These are phyloP conservation scores for Cyanodermella asteris DNA, from an alignment of 2,329 filamentous ascomycete species.

Conservation along the genomic window DNA sequence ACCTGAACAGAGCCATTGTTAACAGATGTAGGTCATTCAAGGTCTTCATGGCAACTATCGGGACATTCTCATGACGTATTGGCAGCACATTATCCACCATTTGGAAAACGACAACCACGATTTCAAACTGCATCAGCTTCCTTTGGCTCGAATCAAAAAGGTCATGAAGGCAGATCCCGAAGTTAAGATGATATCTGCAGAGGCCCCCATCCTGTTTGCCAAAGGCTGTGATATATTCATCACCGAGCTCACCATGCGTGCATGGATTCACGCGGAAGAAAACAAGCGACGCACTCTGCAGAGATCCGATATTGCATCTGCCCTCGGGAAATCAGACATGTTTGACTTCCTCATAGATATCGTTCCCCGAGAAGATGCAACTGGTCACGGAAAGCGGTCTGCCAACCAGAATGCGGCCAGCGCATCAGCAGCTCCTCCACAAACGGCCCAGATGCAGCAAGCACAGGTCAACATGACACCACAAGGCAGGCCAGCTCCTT, in stretches of 20 bases:
- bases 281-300: slow-evolving; percentile 94
- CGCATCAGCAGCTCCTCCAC: slow-evolving; percentile 24
- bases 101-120: slow-evolving; percentile 90
- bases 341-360: slow-evolving; percentile 99
- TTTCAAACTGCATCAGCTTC: slow-evolving; percentile 94
- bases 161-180: slow-evolving; percentile 99
- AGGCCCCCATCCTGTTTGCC: slow-evolving; percentile 91
- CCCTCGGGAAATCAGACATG: slow-evolving; percentile 95
- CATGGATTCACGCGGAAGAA: slow-evolving; percentile 98
- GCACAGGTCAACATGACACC: too few relatives aligned
- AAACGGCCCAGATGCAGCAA: slow-evolving; percentile 22
- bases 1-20: too few relatives aligned
- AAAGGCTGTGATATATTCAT: slow-evolving; percentile 99
- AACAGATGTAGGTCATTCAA: slow-evolving; percentile 65
- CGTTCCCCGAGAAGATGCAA: slow-evolving; percentile 82
- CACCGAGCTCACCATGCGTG: slow-evolving; percentile 94
- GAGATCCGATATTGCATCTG: slow-evolving; percentile 87
- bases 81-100: slow-evolving; percentile 94
- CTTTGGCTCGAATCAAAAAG: slow-evolving; percentile 96
- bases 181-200: slow-evolving; percentile 98
- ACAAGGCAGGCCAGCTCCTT: slow-evolving; percentile 36
- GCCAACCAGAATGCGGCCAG: slow-evolving; percentile 23
- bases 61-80: slow-evolving; percentile 95
- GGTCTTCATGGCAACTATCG: slow-evolving; percentile 81
- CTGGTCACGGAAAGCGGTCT: slow-evolving; percentile 60